A percentile compares a stretch with the other conserved stretches of the same genome.
These are phyloP conservation scores for Breviolum minutum DNA, from an alignment of 73 alveolate species.

Conservation along the genomic window DNA sequence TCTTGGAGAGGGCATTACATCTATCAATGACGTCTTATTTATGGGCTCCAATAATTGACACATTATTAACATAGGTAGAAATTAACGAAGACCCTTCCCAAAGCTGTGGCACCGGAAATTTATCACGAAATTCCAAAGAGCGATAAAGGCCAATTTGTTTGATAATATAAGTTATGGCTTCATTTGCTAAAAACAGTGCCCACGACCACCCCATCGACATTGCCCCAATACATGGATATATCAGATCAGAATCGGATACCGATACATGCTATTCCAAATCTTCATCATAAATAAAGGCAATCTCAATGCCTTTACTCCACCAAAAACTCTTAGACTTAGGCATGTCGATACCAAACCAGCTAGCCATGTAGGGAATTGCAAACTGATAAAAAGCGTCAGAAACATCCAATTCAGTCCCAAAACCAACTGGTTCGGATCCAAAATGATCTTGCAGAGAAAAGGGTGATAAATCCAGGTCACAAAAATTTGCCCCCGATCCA, in stretches of 20 bases:
- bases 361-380: not conserved
- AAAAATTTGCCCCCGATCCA: not conserved
- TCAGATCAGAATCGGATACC: not conserved
- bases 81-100: not conserved
- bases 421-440: too few species aligned
- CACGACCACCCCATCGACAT: constrained; percentile 55
- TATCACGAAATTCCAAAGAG: not conserved
- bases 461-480: not conserved
- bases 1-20: not conserved
- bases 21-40: not conserved
- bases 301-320: not conserved
- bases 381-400: not conserved
- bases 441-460: too few species aligned
- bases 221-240: not conserved
- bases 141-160: not conserved
- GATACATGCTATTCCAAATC: not conserved
- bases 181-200: too few species aligned
- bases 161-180: not conserved
- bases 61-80: too few species aligned
- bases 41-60: not conserved
- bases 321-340: not conserved
- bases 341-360: constrained; percentile 1
- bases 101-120: not conserved
- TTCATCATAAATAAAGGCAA: not conserved
- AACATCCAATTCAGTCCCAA: constrained; percentile 21